Conservation (phyloP, 148 eudicot species). For the Persicaria maculosa region DNA sequence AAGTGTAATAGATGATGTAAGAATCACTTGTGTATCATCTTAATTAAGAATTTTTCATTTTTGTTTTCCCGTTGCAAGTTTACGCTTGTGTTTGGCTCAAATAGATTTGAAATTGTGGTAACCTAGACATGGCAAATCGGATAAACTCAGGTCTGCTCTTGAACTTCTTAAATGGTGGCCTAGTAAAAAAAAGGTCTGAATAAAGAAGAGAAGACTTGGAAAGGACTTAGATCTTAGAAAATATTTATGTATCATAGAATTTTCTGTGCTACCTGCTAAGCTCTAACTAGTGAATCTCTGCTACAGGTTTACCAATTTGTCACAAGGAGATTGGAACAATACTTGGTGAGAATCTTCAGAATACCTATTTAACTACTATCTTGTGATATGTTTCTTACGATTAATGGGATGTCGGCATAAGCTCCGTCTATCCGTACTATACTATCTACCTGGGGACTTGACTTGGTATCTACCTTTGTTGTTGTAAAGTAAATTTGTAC, state of each 20-base stretch:
- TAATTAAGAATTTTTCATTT: background rate
- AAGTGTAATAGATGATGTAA: conserved; percentile 64
- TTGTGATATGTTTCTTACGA: background rate
- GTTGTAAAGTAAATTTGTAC: background rate
- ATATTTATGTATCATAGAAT: background rate
- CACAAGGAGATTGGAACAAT: conserved; percentile 88
- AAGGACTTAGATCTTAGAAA: background rate
- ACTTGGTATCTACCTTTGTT: background rate
- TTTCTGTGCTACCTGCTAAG: background rate
- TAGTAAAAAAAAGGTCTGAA: background rate
- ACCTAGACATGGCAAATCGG: background rate
- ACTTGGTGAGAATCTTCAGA: conserved; percentile 44
- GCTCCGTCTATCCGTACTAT: background rate
- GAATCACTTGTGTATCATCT: conserved; percentile 13
- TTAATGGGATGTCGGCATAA: background rate
- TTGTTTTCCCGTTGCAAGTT: background rate
- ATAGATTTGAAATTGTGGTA: background rate
- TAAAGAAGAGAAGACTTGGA: background rate
- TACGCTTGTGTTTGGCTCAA: background rate
- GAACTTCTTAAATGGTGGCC: background rate
- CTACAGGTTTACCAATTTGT: conserved; percentile 88
- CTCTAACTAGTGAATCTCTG: conserved; percentile 12
- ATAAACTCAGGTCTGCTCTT: background rate
- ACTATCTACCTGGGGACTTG: background rate
- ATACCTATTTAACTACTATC: background rate